These are phyloP conservation scores for Hammondia hammondi DNA, from an alignment of 169 alveolate genomes.

Conservation along the genomic window DNA sequence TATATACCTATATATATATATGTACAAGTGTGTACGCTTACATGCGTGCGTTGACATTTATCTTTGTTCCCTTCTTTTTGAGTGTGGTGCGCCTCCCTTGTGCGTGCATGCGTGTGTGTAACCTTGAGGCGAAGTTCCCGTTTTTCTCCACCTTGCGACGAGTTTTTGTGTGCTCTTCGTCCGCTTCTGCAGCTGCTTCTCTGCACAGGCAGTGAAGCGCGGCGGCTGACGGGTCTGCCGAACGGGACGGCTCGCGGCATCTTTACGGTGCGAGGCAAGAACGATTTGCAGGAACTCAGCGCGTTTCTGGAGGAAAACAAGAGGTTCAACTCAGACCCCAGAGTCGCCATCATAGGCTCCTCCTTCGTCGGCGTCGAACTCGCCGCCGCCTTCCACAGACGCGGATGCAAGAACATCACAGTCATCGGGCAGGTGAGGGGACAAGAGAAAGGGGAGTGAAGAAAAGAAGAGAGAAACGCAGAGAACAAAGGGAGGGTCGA, in stretches of 20 bases:
- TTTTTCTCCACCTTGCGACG: not conserved
- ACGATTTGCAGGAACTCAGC: constrained; percentile 21
- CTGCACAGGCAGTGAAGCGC: constrained; percentile 65
- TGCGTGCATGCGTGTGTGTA: not conserved
- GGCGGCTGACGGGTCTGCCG: constrained; percentile 41
- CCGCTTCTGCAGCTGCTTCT: constrained; percentile 50
- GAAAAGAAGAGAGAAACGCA: too few relatives aligned
- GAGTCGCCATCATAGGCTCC: constrained; percentile 69
- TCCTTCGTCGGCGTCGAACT: constrained; percentile 71
- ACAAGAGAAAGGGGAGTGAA: not conserved
- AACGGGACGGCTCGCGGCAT: constrained; percentile 29
- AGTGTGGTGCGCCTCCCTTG: not conserved
- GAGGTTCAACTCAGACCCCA: not conserved
- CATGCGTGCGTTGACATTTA: not conserved
- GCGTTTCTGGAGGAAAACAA: not conserved
- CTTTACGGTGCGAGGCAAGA: constrained; percentile 46
- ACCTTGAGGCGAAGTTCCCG: not conserved
- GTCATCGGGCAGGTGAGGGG: constrained; percentile 62
- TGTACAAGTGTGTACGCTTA: not conserved
- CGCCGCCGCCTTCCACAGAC: constrained; percentile 62
- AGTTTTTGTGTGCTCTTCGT: not conserved
- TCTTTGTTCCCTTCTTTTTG: not conserved
- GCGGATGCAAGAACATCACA: constrained; percentile 60
- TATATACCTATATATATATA: too few relatives aligned
- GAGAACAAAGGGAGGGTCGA: not conserved